phyloP scores from a whole-genome alignment of 805 yeast genomes.

The Candida vaughaniae region DNA sequence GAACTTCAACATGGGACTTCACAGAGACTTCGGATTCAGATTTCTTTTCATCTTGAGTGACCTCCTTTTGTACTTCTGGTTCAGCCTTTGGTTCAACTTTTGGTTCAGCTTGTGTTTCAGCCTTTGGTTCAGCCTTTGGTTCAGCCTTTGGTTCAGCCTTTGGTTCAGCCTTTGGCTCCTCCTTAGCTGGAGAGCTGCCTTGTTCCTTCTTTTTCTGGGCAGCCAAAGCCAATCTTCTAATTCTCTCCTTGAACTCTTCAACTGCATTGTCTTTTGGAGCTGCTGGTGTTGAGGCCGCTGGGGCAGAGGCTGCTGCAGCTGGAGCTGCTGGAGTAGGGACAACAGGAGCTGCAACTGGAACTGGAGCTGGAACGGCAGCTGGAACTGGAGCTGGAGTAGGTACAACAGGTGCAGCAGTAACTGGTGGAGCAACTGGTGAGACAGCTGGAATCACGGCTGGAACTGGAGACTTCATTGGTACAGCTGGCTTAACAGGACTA shows the following conservation, averaged over 20 bases:
- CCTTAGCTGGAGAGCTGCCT: neutral
- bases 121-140: constrained; percentile 8
- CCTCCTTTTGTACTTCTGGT: neutral
- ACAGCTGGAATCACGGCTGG: constrained; percentile 5
- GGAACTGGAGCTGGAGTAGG: constrained; percentile 12
- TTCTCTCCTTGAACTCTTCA: constrained; percentile 13
- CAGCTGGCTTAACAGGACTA: constrained; percentile 16
- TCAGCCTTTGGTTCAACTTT: constrained; percentile 8
- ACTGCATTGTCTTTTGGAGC: constrained; percentile 14
- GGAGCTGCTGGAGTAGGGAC: constrained; percentile 6
- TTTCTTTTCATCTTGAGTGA: too few species aligned
- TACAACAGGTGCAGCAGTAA: constrained; percentile 8
- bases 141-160: constrained; percentile 10
- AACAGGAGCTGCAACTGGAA: constrained; percentile 2
- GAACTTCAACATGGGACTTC: neutral
- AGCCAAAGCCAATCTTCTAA: constrained; percentile 9
- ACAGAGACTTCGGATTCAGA: neutral
- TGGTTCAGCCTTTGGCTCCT: constrained; percentile 1
- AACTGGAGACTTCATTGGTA: constrained; percentile 4
- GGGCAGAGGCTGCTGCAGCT: constrained; percentile 11
- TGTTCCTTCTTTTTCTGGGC: constrained; percentile 8
- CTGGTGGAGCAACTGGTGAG: constrained; percentile 10
- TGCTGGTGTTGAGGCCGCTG: constrained; percentile 15
- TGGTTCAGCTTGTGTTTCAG: constrained; percentile 7
- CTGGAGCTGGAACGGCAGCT: neutral